Evolutionary conservation across 495 filamentous ascomycete genomes (phyloP), one percentile per base, ranked within the genome.

Genomic region (Amphirosellinia nigrospora): DNA sequence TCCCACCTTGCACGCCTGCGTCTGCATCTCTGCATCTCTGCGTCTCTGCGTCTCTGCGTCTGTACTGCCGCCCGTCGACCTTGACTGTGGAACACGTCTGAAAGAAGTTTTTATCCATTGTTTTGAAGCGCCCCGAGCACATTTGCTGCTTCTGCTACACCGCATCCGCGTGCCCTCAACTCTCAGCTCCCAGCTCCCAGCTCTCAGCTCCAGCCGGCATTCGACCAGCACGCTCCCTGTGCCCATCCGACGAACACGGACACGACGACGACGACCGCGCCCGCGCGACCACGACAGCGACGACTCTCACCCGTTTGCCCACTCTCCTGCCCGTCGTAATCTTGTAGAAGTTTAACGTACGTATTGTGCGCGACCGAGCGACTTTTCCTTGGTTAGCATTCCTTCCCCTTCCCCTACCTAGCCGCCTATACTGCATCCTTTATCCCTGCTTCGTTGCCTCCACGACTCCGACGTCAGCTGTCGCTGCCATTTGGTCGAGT

Each of bases 91-190:
- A 68, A 61, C 66, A 34, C 66, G 19, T 30, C 34, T 50, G 53
- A 69, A 62, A 50, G 45, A 61, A 69, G 66, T 69, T 69, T 69
- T 62, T 69, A 58, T 16, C 43, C 66, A 68, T 68, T 68, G 66
- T 69, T 61, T 62, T 38, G 30, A 62, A 61, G 43, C 66, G 66
- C 58, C 58, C 66, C 32, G 55, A 53, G 66, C 66, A 62, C 43
- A 21, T 21, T 58, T 32, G 16, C 55, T 58, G 50, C 50, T 53
- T 26, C 26, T 30, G 7, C 16, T 58, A 56, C 53, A 19, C n/a
- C n/a, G 28, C 26, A 56, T 34, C 53, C 15, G 28, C 50, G 50
- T 30, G 32, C 21, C 32, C 55, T 36, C 39, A 36, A n/a, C n/a
- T n/a, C n/a, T n/a, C n/a, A n/a, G n/a, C n/a, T n/a, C n/a, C n/a